These are phyloP conservation scores for Anethum foeniculum DNA, from an alignment of 140 eudicot genomes.

Conservation along the genomic window DNA sequence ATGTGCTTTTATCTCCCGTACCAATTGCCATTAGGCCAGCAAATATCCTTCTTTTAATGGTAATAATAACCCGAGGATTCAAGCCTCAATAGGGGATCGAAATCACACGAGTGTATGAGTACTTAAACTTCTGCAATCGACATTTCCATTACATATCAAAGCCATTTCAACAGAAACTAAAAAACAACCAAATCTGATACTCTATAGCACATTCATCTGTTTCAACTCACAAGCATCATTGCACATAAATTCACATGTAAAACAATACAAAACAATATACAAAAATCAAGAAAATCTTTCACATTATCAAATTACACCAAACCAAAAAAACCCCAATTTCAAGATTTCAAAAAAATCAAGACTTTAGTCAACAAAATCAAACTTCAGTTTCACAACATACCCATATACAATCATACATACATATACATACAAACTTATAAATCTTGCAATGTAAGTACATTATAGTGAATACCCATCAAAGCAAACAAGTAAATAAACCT, in stretches of 20 bases:
- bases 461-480: background rate
- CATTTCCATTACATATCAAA: background rate
- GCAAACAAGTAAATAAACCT: background rate
- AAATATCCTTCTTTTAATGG: background rate
- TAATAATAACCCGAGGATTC: too few relatives aligned
- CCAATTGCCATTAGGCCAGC: background rate
- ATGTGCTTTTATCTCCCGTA: background rate
- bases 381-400: background rate
- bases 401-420: background rate
- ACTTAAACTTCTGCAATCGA: background rate
- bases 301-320: background rate
- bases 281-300: background rate
- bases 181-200: background rate
- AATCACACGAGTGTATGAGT: background rate
- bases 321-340: background rate
- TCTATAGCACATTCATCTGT: slow-evolving; percentile 10
- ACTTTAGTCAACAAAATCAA: slow-evolving; percentile 8
- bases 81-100: background rate
- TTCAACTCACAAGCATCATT: background rate
- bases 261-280: background rate
- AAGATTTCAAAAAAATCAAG: background rate
- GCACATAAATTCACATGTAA: background rate
- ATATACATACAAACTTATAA: background rate
- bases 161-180: background rate
- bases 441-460: background rate